These are phyloP conservation scores for Tricholoma sp. DNA, from an alignment of 768 basidiomycete genomes.

Conservation along the genomic window DNA sequence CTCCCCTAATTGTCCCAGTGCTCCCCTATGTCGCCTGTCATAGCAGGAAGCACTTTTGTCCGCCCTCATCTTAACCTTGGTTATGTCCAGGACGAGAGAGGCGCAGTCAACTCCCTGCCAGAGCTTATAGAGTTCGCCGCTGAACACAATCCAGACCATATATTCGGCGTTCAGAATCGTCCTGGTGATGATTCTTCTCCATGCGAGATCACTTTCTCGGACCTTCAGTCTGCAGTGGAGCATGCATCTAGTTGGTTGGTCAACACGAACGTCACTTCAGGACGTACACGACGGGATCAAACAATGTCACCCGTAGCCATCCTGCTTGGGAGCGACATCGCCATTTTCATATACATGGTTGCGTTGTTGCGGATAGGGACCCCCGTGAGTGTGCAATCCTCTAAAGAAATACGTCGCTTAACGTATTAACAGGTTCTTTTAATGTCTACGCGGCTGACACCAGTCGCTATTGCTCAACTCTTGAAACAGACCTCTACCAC, in stretches of 20 bases:
- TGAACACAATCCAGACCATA: slow-evolving; percentile 27
- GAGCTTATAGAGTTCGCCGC: slow-evolving; percentile 34
- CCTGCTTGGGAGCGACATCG: slow-evolving; percentile 32
- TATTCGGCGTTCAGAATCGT: slow-evolving; percentile 30
- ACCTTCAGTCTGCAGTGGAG: slow-evolving; percentile 28
- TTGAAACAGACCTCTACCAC: slow-evolving; percentile 26
- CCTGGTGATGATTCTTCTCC: slow-evolving; percentile 18
- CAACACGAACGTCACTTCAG: slow-evolving; percentile 20
- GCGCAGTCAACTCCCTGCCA: slow-evolving; percentile 30
- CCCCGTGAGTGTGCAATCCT: slow-evolving; percentile 22
- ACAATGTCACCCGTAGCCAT: slow-evolving; percentile 30
- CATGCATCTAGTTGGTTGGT: slow-evolving; percentile 31
- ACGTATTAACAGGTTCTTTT: slow-evolving; percentile 24
- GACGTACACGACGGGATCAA: slow-evolving; percentile 18
- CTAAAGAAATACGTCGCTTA: background rate
- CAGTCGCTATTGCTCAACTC: slow-evolving; percentile 31
- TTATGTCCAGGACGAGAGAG: slow-evolving; percentile 20
- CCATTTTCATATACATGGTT: slow-evolving; percentile 32
- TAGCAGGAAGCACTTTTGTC: slow-evolving; percentile 24
- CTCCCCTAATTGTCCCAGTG: background rate
- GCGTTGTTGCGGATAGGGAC: slow-evolving; percentile 32
- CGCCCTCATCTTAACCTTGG: slow-evolving; percentile 32
- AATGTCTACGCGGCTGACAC: slow-evolving; percentile 31
- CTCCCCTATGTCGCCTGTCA: slow-evolving; percentile 15
- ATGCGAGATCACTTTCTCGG: slow-evolving; percentile 29